phyloP scores from a whole-genome alignment of 2,329 filamentous ascomycete species.

The Huntiella abstrusa region DNA sequence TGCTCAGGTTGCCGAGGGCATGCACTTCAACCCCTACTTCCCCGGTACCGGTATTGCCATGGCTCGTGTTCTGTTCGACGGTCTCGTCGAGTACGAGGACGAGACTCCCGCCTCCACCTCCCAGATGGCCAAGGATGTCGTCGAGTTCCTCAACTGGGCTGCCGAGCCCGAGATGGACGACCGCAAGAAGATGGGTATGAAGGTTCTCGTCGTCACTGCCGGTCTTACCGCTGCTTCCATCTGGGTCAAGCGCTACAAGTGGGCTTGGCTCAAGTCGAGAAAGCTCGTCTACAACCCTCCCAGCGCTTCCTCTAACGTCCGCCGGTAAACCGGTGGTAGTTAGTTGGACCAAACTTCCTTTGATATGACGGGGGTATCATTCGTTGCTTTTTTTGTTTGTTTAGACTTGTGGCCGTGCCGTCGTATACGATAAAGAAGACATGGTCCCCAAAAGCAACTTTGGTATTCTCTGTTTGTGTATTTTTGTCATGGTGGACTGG shows the following conservation, averaged over 20 bases:
- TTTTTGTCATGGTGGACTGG: neutral
- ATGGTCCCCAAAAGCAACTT: too few species aligned
- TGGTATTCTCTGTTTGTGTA: neutral
- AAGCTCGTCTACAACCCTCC: conserved; percentile 82
- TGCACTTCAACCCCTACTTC: conserved; percentile 99
- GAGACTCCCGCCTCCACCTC: conserved; percentile 84
- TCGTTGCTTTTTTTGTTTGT: neutral
- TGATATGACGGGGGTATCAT: neutral
- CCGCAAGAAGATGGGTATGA: conserved; percentile 98
- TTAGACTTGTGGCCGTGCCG: neutral
- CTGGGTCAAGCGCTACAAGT: conserved; percentile 99
- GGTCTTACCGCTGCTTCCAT: conserved; percentile 73
- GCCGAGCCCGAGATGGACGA: conserved; percentile 99
- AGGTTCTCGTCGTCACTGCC: conserved; percentile 67
- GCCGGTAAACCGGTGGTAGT: conserved; percentile 22
- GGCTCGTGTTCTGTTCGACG: conserved; percentile 96
- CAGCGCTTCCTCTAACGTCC: conserved; percentile 28
- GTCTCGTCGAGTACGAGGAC: conserved; percentile 94
- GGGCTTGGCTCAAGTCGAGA: conserved; percentile 85
- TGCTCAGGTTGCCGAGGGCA: conserved; percentile 62
- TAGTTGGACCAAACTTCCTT: neutral
- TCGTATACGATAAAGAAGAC: too few species aligned
- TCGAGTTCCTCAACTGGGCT: conserved; percentile 98
- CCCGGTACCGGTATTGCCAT: conserved; percentile 97
- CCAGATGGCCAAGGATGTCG: conserved; percentile 99